Conservation (phyloP, 1,139 yeast genomes). For the Scheffersomyces lignicola region DNA sequence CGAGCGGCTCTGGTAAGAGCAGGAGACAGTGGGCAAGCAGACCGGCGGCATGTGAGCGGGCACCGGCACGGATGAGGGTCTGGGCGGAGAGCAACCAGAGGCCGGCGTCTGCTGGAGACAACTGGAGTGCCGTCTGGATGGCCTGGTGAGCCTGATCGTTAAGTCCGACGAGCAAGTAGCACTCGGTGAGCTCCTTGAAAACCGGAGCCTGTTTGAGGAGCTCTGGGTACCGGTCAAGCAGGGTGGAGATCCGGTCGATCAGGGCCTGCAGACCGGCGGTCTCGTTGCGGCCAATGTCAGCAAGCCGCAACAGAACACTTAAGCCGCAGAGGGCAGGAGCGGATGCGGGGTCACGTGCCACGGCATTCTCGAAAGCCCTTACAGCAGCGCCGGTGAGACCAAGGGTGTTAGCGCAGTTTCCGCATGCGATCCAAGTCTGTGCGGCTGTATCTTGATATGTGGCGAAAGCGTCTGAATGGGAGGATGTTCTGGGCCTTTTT, state of each 20-base stretch:
- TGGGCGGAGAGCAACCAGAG: conserved; percentile 51
- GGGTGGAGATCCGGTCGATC: conserved; percentile 41
- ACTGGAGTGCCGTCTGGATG: conserved; percentile 45
- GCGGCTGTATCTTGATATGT: conserved; percentile 24
- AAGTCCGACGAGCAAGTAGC: conserved; percentile 47
- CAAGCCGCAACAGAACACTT: conserved; percentile 36
- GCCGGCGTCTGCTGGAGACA: conserved; percentile 42
- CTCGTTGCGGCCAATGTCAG: conserved; percentile 36
- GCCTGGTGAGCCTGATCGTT: conserved; percentile 54
- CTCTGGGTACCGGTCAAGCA: conserved; percentile 34
- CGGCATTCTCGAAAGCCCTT: conserved; percentile 47
- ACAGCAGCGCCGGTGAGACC: conserved; percentile 44
- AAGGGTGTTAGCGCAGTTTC: conserved; percentile 48
- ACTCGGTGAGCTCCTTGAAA: conserved; percentile 51
- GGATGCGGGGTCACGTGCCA: conserved; percentile 44
- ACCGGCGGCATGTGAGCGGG: conserved; percentile 45
- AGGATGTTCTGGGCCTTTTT: conserved; percentile 1
- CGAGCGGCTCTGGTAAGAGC: conserved; percentile 32
- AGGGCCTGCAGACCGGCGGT: conserved; percentile 43
- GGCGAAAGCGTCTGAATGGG: conserved; percentile 9
- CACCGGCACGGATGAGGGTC: conserved; percentile 41
- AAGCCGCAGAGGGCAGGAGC: conserved; percentile 45
- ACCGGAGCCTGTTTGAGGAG: conserved; percentile 35
- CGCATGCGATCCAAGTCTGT: conserved; percentile 53
- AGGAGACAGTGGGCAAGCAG: conserved; percentile 46